Evolutionary conservation across 176 grass and related monocot genomes (phyloP), one percentile per base, ranked within the genome.

Genomic region (Rhynchospora tenuis): DNA sequence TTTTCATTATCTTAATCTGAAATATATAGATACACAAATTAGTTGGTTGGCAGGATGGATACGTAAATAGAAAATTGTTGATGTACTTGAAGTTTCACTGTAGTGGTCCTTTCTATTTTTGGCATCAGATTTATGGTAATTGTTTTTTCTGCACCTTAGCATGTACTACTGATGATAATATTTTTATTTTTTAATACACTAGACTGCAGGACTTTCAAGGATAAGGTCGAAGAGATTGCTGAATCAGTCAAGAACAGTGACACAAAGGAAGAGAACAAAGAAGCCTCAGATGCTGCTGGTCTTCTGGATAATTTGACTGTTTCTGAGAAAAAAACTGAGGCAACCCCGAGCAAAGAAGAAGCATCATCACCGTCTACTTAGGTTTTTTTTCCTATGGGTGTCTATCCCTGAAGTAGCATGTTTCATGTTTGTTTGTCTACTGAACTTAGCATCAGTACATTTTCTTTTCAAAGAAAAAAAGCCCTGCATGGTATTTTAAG

Each of bases 201-300:
- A 85, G 83, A 85, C 55, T 85, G 83, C 71, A 85, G 50, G 57
- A 62, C 45, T 26, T 85, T 85, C 83, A 85, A 33, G 71, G 83
- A 85, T 45, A 85, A 33, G 69, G 72, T 85, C 33, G 83, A 85
- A 48, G 83, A 62, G 69, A 78, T 85, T 63, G 83, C 83, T 12
- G 83, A 85, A 29, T 85, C 83, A 50, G 31, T 85, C 16, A 78
- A 22, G 7, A 84, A 15, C 9, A 63, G 57, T 61, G 70, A 64
- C 46, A 56, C 2, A 24, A 65, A 78, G 54, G 73, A 77, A 78
- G 83, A 85, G 72, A 78, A 51, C 46, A 64, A 76, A 33, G 83
- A 85, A 51, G 83, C 71, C 38, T 85, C 83, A 48, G 67, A 19
- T 19, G 20, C 83, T 64, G 83, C 57, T 55, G 83, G 69, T 78